phyloP scores from a whole-genome alignment of 1,284 basidiomycete genomes.

The Trichosporon faecale region DNA sequence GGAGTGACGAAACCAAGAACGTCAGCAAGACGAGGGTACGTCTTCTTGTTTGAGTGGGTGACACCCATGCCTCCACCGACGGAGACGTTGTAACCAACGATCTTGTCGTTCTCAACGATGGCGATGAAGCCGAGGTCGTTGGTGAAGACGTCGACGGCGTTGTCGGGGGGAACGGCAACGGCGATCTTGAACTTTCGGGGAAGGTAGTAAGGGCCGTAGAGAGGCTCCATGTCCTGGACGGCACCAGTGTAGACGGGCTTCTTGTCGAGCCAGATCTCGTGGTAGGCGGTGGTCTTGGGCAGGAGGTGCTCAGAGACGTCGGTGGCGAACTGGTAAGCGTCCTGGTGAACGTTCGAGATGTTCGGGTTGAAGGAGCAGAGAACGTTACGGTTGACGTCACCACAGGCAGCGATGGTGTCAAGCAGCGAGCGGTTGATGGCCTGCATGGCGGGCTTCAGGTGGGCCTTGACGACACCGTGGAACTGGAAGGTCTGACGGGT shows the following conservation, averaged over 20 bases:
- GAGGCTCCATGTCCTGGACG: constrained; percentile 87
- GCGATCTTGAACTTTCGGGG: constrained; percentile 99
- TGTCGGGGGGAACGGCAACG: constrained; percentile 91
- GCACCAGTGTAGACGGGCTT: constrained; percentile 89
- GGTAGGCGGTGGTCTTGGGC: constrained; percentile 89
- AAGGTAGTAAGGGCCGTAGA: constrained; percentile 96
- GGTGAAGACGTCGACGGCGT: constrained; percentile 93
- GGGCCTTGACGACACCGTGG: constrained; percentile 94
- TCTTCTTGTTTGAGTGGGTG: constrained; percentile 98
- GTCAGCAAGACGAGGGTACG: constrained; percentile 85
- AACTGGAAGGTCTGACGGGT: constrained; percentile 99
- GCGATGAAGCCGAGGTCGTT: constrained; percentile 96
- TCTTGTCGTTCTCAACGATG: constrained; percentile 70
- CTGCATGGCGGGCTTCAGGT: constrained; percentile 94
- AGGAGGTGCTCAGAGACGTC: constrained; percentile 81
- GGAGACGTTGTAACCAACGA: constrained; percentile 85
- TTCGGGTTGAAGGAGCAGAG: constrained; percentile 89
- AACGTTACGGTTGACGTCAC: constrained; percentile 88
- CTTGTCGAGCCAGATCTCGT: constrained; percentile 99
- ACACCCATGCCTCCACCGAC: constrained; percentile 98
- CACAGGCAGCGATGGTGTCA: constrained; percentile 96
- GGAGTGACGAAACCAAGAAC: constrained; percentile 89
- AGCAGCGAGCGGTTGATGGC: constrained; percentile 88
- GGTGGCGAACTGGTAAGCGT: constrained; percentile 84
- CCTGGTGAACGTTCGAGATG: constrained; percentile 75